Evolutionary conservation across 2,329 filamentous ascomycete species (phyloP), one percentile per base, ranked within the genome.

Genomic region (Exophiala dermatitidis): DNA sequence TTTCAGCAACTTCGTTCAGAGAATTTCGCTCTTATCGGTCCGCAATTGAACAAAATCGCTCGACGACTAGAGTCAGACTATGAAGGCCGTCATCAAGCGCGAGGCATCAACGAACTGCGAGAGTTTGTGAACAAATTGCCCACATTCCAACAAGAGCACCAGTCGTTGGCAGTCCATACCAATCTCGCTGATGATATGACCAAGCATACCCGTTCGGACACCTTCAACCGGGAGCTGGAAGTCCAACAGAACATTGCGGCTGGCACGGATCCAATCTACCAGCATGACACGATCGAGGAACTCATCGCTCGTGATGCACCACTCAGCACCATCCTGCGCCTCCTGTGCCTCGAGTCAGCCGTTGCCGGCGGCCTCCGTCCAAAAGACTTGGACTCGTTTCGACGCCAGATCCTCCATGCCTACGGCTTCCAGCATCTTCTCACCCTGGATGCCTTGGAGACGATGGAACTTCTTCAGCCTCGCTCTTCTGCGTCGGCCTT

Each of bases 91-190:
- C 88, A 95, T 68, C 82, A 82, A 46, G 86, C 88, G 3, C 94
- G 93, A 68, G 90, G 88, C 1, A 90, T 93, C 12, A 84, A 89
- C 3, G 93, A 98, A 68, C 81, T 98, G 32, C 87, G 90, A 62
- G 90, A 95, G 28, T 96, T 97, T 67, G 93, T 98, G n/a, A 84
- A 85, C 63, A 95, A 94, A 67, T 75, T 98, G 29, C 91, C 93
- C 0, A 85, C 84, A 7, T 95, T 94, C 64, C 91, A 97, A 70
- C 85, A 90, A 44, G 93, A 98, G 68, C 90, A 96, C 65, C 85
- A 91, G 62, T 94, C 88, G 64, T 74, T 95, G n/a, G 90, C 93
- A 59, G 81, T 91, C 31, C 93, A 98, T 66, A 95, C 90, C 1
- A 87, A 86, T 5, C 78, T 98, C 42, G 90, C 90, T 1, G 93